These are phyloP conservation scores for Pisolithus orientalis DNA, from an alignment of 768 basidiomycete species.

Conservation along the genomic window DNA sequence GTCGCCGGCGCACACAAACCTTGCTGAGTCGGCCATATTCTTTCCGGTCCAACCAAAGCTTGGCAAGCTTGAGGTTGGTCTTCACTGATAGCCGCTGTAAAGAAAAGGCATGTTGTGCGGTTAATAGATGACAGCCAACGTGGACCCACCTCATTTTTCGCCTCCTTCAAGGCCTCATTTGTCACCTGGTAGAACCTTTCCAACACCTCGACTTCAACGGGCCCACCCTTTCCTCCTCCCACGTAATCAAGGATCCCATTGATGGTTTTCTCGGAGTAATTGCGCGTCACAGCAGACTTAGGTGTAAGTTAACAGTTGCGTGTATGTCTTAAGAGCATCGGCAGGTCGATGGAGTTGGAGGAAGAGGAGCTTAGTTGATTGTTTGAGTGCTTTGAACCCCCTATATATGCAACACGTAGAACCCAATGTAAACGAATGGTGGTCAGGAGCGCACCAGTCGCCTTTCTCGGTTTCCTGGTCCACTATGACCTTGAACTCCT, in stretches of 20 bases:
- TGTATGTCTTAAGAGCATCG: conserved; percentile 84
- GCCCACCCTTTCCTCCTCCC: conserved; percentile 78
- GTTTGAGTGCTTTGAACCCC: conserved; percentile 99
- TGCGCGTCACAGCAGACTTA: conserved; percentile 92
- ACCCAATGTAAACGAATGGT: not conserved
- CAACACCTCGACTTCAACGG: conserved; percentile 76
- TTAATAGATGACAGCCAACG: not conserved
- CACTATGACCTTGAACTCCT: conserved; percentile 84
- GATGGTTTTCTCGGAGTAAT: conserved; percentile 97
- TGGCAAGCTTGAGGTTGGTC: conserved; percentile 95
- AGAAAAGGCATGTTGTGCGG: conserved; percentile 3
- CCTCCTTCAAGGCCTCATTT: conserved; percentile 82
- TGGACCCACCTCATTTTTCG: conserved; percentile 85
- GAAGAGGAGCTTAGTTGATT: conserved; percentile 92
- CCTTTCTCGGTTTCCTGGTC: conserved; percentile 89
- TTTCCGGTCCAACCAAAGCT: conserved; percentile 93
- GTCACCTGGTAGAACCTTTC: conserved; percentile 96
- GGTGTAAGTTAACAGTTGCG: conserved; percentile 82
- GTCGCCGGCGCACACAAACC: conserved; percentile 34
- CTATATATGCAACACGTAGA: conserved; percentile 32
- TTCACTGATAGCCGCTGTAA: conserved; percentile 84
- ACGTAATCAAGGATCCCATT: conserved; percentile 98
- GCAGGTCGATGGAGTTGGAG: conserved; percentile 69
- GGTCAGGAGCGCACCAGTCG: conserved; percentile 63
- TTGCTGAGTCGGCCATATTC: conserved; percentile 82